Evolutionary conservation across 2,329 filamentous ascomycete species (phyloP), one percentile per base, ranked within the genome.

Genomic region (Mariannaea elegans): DNA sequence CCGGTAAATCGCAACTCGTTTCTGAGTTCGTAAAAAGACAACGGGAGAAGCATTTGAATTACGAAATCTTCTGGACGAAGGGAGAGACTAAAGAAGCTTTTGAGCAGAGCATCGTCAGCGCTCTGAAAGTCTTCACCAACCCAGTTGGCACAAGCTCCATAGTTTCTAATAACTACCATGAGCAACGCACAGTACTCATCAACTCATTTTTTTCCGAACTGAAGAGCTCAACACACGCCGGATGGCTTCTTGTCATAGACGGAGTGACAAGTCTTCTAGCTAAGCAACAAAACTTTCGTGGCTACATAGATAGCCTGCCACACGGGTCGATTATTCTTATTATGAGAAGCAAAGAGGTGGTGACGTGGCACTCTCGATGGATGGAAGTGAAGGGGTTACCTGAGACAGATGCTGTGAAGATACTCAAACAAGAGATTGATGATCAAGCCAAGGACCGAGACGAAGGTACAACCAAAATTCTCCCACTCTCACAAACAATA

Each of bases 191-290:
- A 8, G 29, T 44, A 3, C 38, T 52, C 27, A 16, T 52, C 3
- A 52, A 34, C 12, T 52, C 49, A 23, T 52, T 52, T 27, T 52
- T 52, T 21, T n/a, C 24, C 2, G 49, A 52, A 27, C 49, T 52
- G 1, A 42, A 18, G 23, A 44, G 24, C 49, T 12, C 29, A 9
- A 19, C 31, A 23, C 49, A 27, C 4, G 29, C 38, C 4, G 32
- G 6, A 5, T 52, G 49, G 49, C 36, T 52, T 7, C 49, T 52
- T 24, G 38, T 52, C 27, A 34, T 52, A 3, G 49, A 52, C 24
- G 49, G 49, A 7, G 10, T 52, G 4, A 23, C 38, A 5, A 52
- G 18, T 21, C 24, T 23, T 34, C 31, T 16, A 34, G 27, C 38
- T 3, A 16, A 32, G 38, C 24, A 23, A 12, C 27, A 14, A 2